A percentile compares a stretch with the other conserved stretches of the same genome.
These are phyloP conservation scores for Daucus carota DNA, from an alignment of 129 eudicot species.

Conservation along the genomic window DNA sequence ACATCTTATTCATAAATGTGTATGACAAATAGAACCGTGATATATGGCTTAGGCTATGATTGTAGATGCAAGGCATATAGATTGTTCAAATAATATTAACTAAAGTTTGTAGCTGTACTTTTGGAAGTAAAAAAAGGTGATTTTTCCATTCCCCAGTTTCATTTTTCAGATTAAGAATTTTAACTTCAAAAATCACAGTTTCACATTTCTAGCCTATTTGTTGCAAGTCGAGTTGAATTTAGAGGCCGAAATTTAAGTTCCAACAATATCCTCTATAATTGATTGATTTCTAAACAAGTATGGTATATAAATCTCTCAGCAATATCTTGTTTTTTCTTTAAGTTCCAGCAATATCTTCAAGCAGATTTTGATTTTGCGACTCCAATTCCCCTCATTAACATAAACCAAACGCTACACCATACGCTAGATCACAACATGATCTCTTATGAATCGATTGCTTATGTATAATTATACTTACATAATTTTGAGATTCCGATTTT, in stretches of 20 bases:
- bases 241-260: too few species aligned
- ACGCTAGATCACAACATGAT: too few species aligned
- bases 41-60: neutral
- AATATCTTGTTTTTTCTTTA: too few species aligned
- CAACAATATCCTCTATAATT: too few species aligned
- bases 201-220: neutral
- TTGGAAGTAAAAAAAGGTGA: neutral
- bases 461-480: too few species aligned
- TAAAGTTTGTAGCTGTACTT: conserved; percentile 2
- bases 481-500: too few species aligned
- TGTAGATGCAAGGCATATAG: neutral
- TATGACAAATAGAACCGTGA: neutral
- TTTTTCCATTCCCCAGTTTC: neutral
- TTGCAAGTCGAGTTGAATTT: neutral
- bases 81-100: neutral
- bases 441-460: too few species aligned
- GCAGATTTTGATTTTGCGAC: too few species aligned
- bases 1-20: neutral
- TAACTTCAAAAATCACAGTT: neutral
- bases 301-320: too few species aligned
- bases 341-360: too few species aligned
- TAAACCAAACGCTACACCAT: too few species aligned
- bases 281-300: neutral
- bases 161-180: neutral
- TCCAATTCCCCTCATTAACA: too few species aligned